Percentiles rank a stretch among this genome's conserved stretches.
phyloP scores from a whole-genome alignment of 2,329 filamentous ascomycete genomes.

The Calonectria fujianensis region DNA sequence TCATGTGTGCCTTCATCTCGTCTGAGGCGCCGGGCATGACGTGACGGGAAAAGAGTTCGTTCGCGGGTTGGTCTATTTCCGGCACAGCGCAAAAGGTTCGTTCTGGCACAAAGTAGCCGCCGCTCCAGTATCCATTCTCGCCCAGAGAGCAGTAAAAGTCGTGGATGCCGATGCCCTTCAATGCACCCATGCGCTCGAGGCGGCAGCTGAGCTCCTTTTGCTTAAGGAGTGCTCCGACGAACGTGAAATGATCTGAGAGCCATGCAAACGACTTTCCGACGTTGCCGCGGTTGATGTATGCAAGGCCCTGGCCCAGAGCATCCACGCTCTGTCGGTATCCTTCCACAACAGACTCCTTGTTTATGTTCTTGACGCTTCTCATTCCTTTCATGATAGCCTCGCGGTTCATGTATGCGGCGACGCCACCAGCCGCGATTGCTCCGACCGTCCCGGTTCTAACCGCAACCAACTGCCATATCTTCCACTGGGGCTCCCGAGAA shows the following conservation, averaged over 20 bases:
- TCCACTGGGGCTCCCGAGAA: constrained; percentile 65
- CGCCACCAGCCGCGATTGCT: constrained; percentile 86
- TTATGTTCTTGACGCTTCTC: constrained; percentile 67
- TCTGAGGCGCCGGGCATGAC: constrained; percentile 80
- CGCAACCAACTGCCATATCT: constrained; percentile 78
- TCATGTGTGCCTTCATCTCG: constrained; percentile 84
- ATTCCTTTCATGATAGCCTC: constrained; percentile 76
- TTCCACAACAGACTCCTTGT: constrained; percentile 67
- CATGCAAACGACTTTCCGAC: constrained; percentile 83
- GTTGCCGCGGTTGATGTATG: constrained; percentile 75
- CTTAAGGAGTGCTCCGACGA: constrained; percentile 86
- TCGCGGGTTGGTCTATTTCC: constrained; percentile 65
- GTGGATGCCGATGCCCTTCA: constrained; percentile 80
- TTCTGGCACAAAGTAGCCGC: constrained; percentile 77
- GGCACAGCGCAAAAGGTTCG: constrained; percentile 88
- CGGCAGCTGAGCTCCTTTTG: constrained; percentile 82
- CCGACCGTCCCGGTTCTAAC: constrained; percentile 89
- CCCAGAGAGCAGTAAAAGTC: constrained; percentile 88
- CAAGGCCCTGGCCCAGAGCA: constrained; percentile 71
- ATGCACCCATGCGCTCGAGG: constrained; percentile 76
- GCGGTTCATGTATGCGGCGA: constrained; percentile 87
- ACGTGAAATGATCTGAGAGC: constrained; percentile 89
- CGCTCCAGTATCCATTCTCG: constrained; percentile 79
- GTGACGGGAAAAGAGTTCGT: constrained; percentile 68
- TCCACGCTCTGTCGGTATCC: constrained; percentile 70